Evolutionary conservation across 345 rosid species (phyloP).

Genomic region (Eucalyptus melliodora): DNA sequence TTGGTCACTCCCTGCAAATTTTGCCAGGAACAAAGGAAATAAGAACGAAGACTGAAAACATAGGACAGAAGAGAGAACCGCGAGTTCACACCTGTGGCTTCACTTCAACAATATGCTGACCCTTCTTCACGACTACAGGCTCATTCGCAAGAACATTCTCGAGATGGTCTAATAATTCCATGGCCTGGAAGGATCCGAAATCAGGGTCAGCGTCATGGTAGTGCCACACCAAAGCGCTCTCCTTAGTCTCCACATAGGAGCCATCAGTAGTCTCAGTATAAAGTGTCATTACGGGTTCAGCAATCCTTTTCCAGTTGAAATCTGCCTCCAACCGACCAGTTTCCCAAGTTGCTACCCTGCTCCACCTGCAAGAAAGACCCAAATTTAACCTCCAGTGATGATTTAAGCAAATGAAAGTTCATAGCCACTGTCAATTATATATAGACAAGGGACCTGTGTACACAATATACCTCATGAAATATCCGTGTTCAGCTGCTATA

Average conservation of each 20-base stretch:
- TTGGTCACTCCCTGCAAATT: slow-evolving; percentile 40
- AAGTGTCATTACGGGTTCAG: slow-evolving; percentile 4
- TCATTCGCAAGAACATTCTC: slow-evolving; percentile 8
- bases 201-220: slow-evolving; percentile 3
- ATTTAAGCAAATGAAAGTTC: not conserved
- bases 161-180: slow-evolving; percentile 9
- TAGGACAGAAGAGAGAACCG: not conserved
- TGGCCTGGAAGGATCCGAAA: slow-evolving; percentile 13
- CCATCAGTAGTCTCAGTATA: slow-evolving; percentile 18
- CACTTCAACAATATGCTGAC: slow-evolving; percentile 8
- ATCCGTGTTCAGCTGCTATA: slow-evolving; percentile 39
- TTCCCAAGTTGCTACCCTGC: slow-evolving; percentile 1
- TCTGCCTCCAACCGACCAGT: not conserved
- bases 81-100: slow-evolving; percentile 2
- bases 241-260: slow-evolving; percentile 6
- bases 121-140: slow-evolving; percentile 10
- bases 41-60: not conserved
- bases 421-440: not conserved
- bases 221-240: slow-evolving; percentile 16
- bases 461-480: slow-evolving; percentile 6
- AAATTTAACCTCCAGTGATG: not conserved
- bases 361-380: not conserved
- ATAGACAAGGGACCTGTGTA: not conserved
- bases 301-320: slow-evolving; percentile 3
- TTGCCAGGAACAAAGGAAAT: not conserved